Percentiles rank a stretch among this genome's conserved stretches.
Conservation (phyloP, 2,329 filamentous ascomycete genomes). For the Fusarium devonianum region DNA sequence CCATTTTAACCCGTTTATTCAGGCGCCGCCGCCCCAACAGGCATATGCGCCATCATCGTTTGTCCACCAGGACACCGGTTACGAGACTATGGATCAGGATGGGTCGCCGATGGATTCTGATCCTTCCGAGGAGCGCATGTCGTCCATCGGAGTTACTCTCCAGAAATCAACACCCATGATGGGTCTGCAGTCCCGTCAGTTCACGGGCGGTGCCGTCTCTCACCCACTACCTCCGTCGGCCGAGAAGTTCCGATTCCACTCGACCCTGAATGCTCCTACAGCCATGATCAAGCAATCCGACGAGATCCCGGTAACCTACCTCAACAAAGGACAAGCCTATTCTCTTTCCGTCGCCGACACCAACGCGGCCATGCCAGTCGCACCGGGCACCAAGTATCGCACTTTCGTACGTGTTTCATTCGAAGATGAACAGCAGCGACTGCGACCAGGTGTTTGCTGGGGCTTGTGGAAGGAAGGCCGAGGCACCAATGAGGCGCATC, state of each 20-base stretch:
- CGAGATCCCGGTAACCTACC: constrained; percentile 95
- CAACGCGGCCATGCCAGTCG: constrained; percentile 63
- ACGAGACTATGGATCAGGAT: constrained; percentile 80
- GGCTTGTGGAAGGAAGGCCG: constrained; percentile 93
- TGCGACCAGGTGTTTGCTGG: constrained; percentile 84
- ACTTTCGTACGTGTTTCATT: constrained; percentile 96
- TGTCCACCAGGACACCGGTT: constrained; percentile 79
- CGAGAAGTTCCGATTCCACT: constrained; percentile 87
- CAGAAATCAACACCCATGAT: constrained; percentile 68
- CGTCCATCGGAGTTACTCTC: constrained; percentile 66
- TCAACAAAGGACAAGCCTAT: constrained; percentile 97
- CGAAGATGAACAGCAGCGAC: constrained; percentile 91
- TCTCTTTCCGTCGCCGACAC: constrained; percentile 86
- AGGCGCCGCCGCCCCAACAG: constrained; percentile 61
- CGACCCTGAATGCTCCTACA: constrained; percentile 89
- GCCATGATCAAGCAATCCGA: constrained; percentile 92
- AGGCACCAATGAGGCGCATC: constrained; percentile 94
- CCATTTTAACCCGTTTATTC: constrained; percentile 76
- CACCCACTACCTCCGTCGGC: constrained; percentile 60
- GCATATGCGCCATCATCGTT: constrained; percentile 82
- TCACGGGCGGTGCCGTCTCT: constrained; percentile 54
- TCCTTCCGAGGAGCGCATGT: constrained; percentile 58
- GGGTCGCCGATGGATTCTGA: constrained; percentile 70
- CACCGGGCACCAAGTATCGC: constrained; percentile 75
- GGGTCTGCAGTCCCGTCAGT: constrained; percentile 61